phyloP scores from a whole-genome alignment of 805 yeast genomes.

The Torulaspora indica region DNA sequence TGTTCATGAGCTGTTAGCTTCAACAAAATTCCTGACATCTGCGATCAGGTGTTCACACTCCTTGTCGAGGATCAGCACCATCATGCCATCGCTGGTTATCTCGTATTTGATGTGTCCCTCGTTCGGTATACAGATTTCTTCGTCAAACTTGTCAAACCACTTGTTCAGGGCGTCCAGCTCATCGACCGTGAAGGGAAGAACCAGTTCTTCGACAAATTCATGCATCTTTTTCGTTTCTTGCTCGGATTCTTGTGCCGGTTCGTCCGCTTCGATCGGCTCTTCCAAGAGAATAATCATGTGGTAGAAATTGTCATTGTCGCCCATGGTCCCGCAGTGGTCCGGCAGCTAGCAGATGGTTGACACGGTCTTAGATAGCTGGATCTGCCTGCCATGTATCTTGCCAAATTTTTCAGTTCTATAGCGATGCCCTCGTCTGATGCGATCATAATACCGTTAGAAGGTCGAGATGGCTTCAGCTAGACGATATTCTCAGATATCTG shows the following conservation, averaged over 20 bases:
- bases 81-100: constrained; percentile 37
- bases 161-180: constrained; percentile 32
- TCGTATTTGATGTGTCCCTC: constrained; percentile 39
- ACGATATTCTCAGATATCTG: constrained; percentile 11
- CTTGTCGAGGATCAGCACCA: constrained; percentile 32
- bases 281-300: constrained; percentile 34
- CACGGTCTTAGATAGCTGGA: background rate
- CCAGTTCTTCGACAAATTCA: constrained; percentile 34
- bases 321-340: constrained; percentile 10
- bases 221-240: constrained; percentile 26
- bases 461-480: too few species aligned
- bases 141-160: constrained; percentile 38
- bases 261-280: constrained; percentile 21
- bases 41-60: constrained; percentile 27
- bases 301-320: constrained; percentile 22
- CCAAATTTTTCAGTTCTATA: constrained; percentile 5
- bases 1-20: constrained; percentile 12
- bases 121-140: constrained; percentile 36
- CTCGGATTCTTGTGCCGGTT: constrained; percentile 2
- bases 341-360: background rate
- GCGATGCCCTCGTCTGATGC: background rate
- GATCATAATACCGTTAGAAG: background rate
- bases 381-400: background rate
- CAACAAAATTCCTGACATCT: constrained; percentile 30
- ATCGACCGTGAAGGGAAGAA: constrained; percentile 30